Evolutionary conservation across 129 eudicot genomes (phyloP).

Genomic region (Silybum marianum): DNA sequence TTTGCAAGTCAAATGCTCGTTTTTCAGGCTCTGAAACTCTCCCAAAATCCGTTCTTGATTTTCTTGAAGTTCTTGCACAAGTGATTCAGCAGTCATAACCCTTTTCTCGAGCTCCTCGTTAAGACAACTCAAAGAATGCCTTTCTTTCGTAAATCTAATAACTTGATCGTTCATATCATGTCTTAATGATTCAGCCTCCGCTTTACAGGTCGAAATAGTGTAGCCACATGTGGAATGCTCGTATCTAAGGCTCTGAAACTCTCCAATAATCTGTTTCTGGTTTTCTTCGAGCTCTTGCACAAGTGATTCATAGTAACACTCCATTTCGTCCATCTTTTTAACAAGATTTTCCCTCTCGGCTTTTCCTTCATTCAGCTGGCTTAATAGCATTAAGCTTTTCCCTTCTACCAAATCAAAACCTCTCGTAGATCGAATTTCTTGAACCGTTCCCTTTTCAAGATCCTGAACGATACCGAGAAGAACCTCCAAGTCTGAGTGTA

Average conservation of each 20-base stretch:
- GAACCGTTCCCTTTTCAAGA: constrained; percentile 56
- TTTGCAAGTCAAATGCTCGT: constrained; percentile 61
- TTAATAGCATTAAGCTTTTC: constrained; percentile 57
- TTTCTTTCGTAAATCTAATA: constrained; percentile 54
- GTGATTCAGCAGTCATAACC: constrained; percentile 67
- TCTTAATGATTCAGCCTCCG: constrained; percentile 65
- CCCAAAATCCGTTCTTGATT: constrained; percentile 65
- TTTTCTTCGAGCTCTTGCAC: constrained; percentile 90
- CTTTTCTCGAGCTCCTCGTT: constrained; percentile 76
- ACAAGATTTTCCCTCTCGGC: constrained; percentile 65
- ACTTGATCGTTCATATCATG: constrained; percentile 56
- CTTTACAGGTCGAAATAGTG: constrained; percentile 51
- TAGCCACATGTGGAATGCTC: constrained; percentile 76
- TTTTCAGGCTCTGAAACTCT: constrained; percentile 69
- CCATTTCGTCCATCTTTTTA: constrained; percentile 92
- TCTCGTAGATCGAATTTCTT: constrained; percentile 42
- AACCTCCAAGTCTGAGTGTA: constrained; percentile 60
- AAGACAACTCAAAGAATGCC: constrained; percentile 49
- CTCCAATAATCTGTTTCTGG: constrained; percentile 78
- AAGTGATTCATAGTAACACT: constrained; percentile 86
- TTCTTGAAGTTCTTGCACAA: constrained; percentile 82
- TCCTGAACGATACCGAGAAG: constrained; percentile 49
- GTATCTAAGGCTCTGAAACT: constrained; percentile 66
- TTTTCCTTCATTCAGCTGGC: constrained; percentile 74
- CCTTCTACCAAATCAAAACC: constrained; percentile 51